Evolutionary conservation across 202 grass and related monocot species (phyloP).

Genomic region (Musa balbisiana): DNA sequence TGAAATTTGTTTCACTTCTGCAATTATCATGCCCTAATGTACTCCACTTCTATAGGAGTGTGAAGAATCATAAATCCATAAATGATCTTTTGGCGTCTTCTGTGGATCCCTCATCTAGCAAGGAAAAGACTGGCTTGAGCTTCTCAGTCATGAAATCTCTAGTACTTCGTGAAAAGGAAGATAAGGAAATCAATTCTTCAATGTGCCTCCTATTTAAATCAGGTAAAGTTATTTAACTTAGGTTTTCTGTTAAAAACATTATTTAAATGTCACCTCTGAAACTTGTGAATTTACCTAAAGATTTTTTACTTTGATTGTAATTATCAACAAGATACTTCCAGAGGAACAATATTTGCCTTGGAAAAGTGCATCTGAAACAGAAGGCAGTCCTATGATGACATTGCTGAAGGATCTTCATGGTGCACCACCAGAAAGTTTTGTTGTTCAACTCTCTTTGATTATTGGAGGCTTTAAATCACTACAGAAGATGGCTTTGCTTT

Average conservation of each 20-base stretch:
- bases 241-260: constrained; percentile 1
- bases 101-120: constrained; percentile 46
- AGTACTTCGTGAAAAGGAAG: constrained; percentile 79
- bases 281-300: not conserved
- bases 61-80: constrained; percentile 68
- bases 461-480: constrained; percentile 72
- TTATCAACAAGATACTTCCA: constrained; percentile 44
- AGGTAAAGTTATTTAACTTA: constrained; percentile 38
- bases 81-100: constrained; percentile 46
- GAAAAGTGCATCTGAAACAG: constrained; percentile 28
- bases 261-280: not conserved
- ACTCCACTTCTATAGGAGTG: constrained; percentile 33
- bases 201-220: constrained; percentile 57
- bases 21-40: not conserved
- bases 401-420: constrained; percentile 61
- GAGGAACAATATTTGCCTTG: constrained; percentile 36
- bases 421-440: constrained; percentile 78
- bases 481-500: constrained; percentile 84
- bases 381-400: constrained; percentile 30
- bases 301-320: constrained; percentile 28
- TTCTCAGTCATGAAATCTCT: constrained; percentile 88
- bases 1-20: not conserved
- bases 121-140: constrained; percentile 77
- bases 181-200: constrained; percentile 72
- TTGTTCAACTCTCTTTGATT: constrained; percentile 56